Evolutionary conservation across 2,329 filamentous ascomycete genomes (phyloP).

Genomic region (Botrytis byssoidea): DNA sequence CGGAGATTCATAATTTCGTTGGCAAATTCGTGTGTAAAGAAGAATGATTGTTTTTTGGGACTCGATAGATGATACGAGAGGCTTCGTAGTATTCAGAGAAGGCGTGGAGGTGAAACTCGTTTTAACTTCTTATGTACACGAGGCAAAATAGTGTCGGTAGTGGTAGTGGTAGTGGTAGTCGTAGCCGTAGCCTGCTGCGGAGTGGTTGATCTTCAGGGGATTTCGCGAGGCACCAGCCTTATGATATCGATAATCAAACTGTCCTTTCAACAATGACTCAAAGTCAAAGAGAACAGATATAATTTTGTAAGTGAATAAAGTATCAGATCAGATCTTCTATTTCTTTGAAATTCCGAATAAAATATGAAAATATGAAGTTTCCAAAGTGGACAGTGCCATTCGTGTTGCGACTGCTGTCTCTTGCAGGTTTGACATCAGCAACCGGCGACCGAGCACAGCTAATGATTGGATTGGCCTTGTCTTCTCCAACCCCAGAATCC

Average conservation of each 20-base stretch:
- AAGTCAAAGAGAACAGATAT: slow-evolving; percentile 25
- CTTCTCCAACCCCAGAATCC: slow-evolving; percentile 22
- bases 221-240: slow-evolving; percentile 17
- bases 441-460: slow-evolving; percentile 28
- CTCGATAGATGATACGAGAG: neutral
- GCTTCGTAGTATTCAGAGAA: neutral
- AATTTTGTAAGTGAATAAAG: slow-evolving; percentile 17
- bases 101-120: slow-evolving; percentile 3
- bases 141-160: slow-evolving; percentile 6
- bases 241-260: slow-evolving; percentile 3
- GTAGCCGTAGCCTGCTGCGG: slow-evolving; percentile 14
- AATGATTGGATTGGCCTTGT: slow-evolving; percentile 31
- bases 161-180: slow-evolving; percentile 4
- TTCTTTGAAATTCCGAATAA: neutral
- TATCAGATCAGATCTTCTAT: neutral
- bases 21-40: neutral
- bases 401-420: slow-evolving; percentile 36
- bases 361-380: slow-evolving; percentile 31
- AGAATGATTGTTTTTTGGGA: neutral
- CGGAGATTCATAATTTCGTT: slow-evolving; percentile 38
- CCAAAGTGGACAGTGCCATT: slow-evolving; percentile 32
- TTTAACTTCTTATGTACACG: slow-evolving; percentile 18
- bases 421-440: slow-evolving; percentile 34
- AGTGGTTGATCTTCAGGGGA: slow-evolving; percentile 7
- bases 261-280: slow-evolving; percentile 23